These are phyloP conservation scores for Stenogyne calaminthoides DNA, from an alignment of 305 asterid species.

Conservation along the genomic window DNA sequence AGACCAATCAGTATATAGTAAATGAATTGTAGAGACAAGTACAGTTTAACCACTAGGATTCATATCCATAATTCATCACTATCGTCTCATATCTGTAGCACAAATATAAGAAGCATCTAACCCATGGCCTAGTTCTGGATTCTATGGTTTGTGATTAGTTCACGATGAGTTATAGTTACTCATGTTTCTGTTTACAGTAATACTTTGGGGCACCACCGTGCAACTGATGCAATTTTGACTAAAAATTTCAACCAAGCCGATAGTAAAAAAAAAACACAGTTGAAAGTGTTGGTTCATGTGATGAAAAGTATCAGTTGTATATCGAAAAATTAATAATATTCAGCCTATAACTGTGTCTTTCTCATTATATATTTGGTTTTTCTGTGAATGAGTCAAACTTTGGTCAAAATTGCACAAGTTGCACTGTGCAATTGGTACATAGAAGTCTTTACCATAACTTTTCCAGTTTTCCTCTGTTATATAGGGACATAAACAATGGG, in stretches of 20 bases:
- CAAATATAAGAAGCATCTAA: neutral
- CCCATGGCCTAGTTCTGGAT: neutral
- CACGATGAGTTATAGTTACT: neutral
- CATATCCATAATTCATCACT: neutral
- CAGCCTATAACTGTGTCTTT: no score
- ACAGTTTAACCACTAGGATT: neutral
- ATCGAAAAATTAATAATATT: no score
- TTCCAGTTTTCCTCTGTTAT: slow-evolving; percentile 6
- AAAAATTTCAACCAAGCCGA: no score
- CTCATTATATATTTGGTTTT: no score
- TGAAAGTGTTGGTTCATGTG: no score
- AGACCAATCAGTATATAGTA: neutral
- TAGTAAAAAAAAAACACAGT: no score
- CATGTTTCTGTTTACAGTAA: neutral
- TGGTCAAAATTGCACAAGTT: no score
- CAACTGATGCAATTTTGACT: no score
- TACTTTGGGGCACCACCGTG: no score
- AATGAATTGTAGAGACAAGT: neutral
- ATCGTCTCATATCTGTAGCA: neutral
- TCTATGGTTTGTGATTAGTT: slow-evolving; percentile 2
- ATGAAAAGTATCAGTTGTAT: no score
- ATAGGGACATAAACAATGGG: slow-evolving; percentile 94
- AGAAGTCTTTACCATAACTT: neutral
- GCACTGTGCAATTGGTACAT: no score
- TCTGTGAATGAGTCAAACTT: no score